Percentiles rank a stretch among this genome's conserved stretches.
These are phyloP conservation scores for Westerdykella sp. DNA, from an alignment of 2,329 filamentous ascomycete genomes.

Conservation along the genomic window DNA sequence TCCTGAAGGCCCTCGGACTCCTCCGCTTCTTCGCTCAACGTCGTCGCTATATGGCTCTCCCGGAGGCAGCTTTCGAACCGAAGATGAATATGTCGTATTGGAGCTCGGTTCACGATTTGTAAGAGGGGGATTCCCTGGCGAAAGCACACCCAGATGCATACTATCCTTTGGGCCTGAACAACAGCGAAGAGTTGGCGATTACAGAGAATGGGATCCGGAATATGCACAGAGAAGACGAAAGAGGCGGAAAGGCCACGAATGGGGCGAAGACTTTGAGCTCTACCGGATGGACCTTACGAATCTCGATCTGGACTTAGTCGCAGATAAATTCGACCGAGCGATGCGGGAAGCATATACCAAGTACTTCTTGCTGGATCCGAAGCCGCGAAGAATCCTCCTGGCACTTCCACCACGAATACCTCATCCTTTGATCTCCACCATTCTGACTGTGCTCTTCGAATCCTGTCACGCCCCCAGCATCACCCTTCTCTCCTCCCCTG, in stretches of 20 bases:
- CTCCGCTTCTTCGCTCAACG: slow-evolving; percentile 53
- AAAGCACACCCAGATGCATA: slow-evolving; percentile 65
- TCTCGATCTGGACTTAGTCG: slow-evolving; percentile 70
- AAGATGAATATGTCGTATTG: slow-evolving; percentile 79
- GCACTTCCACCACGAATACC: slow-evolving; percentile 73
- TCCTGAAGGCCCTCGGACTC: slow-evolving; percentile 32
- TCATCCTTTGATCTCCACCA: slow-evolving; percentile 66
- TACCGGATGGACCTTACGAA: slow-evolving; percentile 71
- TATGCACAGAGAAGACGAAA: slow-evolving; percentile 47
- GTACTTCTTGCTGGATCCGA: slow-evolving; percentile 65
- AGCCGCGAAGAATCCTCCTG: slow-evolving; percentile 66
- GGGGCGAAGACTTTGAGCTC: slow-evolving; percentile 63
- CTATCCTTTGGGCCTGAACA: slow-evolving; percentile 69
- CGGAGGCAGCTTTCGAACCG: slow-evolving; percentile 49
- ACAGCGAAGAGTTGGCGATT: slow-evolving; percentile 74
- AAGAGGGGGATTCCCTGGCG: slow-evolving; percentile 79
- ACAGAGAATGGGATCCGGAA: slow-evolving; percentile 60
- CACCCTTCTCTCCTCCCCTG: slow-evolving; percentile 70
- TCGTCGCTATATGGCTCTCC: slow-evolving; percentile 55
- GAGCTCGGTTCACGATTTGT: slow-evolving; percentile 77
- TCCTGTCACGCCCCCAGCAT: slow-evolving; percentile 74
- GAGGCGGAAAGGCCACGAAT: slow-evolving; percentile 46
- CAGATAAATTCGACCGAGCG: slow-evolving; percentile 79
- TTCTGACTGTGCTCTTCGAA: slow-evolving; percentile 72
- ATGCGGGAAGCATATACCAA: slow-evolving; percentile 77